A percentile compares a stretch with the other conserved stretches of the same genome.
phyloP scores from a whole-genome alignment of 106 monocot species.

The Xerophyta viscosa region DNA sequence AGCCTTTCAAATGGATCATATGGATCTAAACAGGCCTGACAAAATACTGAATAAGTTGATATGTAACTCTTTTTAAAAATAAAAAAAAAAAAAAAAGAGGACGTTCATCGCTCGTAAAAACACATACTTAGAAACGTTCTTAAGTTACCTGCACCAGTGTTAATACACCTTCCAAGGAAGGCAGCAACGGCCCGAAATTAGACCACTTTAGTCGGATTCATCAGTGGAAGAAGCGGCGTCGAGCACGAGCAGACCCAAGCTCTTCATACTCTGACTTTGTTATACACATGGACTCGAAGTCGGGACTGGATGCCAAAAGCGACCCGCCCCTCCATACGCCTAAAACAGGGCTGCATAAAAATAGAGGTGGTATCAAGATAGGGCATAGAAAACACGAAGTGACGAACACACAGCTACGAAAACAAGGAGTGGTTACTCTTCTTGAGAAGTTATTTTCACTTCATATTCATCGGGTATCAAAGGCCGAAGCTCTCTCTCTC shows the following conservation, averaged over 20 bases:
- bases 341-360: constrained; percentile 51
- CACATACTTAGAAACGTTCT: no score
- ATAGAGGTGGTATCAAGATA: neutral
- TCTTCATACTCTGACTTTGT: constrained; percentile 93
- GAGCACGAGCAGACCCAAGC: constrained; percentile 70
- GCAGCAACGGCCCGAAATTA: no score
- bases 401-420: neutral
- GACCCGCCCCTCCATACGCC: constrained; percentile 98
- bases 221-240: constrained; percentile 78
- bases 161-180: no score
- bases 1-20: no score
- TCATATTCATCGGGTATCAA: constrained; percentile 62
- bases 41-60: no score
- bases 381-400: neutral
- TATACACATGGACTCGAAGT: constrained; percentile 93
- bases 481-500: constrained; percentile 79
- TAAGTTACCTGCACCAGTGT: no score
- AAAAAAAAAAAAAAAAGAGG: no score
- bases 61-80: no score
- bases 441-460: constrained; percentile 74
- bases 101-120: no score
- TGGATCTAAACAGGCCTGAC: no score
- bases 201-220: no score
- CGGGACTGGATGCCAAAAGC: constrained; percentile 80
- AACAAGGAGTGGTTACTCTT: constrained; percentile 35